Evolutionary conservation across 768 basidiomycete genomes (phyloP).

Genomic region (Russula brevipes): DNA sequence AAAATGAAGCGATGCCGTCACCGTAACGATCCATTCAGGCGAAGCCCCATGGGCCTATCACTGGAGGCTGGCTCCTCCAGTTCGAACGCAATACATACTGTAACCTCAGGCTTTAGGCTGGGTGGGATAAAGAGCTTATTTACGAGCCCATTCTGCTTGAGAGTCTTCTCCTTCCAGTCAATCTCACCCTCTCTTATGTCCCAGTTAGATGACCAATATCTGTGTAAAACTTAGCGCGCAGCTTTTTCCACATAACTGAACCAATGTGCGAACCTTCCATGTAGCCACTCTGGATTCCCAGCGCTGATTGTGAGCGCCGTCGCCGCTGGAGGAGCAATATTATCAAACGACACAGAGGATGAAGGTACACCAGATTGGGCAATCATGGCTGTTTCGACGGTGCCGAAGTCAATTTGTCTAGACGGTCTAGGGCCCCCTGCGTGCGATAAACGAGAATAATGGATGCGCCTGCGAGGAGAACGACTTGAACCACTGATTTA

Average conservation of each 20-base stretch:
- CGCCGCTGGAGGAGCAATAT: not conserved
- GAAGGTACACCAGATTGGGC: not conserved
- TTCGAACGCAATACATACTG: too few species aligned
- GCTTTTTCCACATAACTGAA: not conserved
- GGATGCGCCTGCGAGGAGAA: too few species aligned
- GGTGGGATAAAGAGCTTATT: not conserved
- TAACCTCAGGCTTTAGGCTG: not conserved
- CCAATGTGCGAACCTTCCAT: slow-evolving; percentile 6
- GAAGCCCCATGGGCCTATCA: too few species aligned
- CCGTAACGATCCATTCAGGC: too few species aligned
- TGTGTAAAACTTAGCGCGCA: slow-evolving; percentile 38
- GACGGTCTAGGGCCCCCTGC: too few species aligned
- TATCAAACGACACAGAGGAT: not conserved
- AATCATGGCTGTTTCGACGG: not conserved
- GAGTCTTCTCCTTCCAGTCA: not conserved
- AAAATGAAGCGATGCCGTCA: too few species aligned
- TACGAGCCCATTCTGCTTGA: not conserved
- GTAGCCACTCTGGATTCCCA: slow-evolving; percentile 12
- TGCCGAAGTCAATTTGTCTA: too few species aligned
- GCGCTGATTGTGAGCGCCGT: slow-evolving; percentile 6
- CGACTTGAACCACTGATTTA: too few species aligned
- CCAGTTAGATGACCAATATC: slow-evolving; percentile 36
- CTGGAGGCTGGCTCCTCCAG: too few species aligned
- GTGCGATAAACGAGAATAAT: too few species aligned
- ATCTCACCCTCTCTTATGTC: not conserved